Base-by-base conservation (phyloP, 345 rosid genomes). In the Aegle marmelos region DNA sequence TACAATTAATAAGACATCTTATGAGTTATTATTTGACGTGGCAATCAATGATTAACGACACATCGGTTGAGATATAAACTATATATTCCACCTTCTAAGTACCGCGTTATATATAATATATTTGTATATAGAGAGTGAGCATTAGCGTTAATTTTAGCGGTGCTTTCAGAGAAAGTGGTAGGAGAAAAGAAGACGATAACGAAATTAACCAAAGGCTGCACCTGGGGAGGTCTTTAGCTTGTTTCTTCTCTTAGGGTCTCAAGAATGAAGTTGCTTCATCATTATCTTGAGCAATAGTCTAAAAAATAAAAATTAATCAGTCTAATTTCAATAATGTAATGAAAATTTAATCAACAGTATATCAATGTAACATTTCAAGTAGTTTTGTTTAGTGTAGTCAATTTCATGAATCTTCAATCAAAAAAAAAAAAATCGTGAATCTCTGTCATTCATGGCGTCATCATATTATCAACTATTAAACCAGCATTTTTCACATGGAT, bases 141-240 rank as follows among this genome's bases (percentile, higher is more conserved):
- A 16, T 53, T 17, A 53, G 6, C 1, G 0, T 53, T 53, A 53
- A 53, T 39, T 45, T 50, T 50, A 70, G 60, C 21, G 31, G 14
- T 39, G 34, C 45, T 22, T 16, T 19, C 19, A 53, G 57, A 53
- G 7, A 53, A 53, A 53, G 57, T 53, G 57, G 3, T 17, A 19
- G 22, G 1, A 60, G 60, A 45, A 19, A 24, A 22, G 6, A 59
- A 31, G 27, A 45, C 10, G 70, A 63, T 5, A 67, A 60, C 13
- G 27, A 19, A 39, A 16, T 25, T 4, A 54, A 37, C 25, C 25
- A 59, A 72, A 77, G 78, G 78, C 45, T 60, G 57, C 61, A 77
- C 50, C 80, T 81, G 78, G 77, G 81, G 81, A 33, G 21, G 78
- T 68, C 39, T 56, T 54, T 25, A 53, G 34, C 79, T 76, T 6